phyloP scores from a whole-genome alignment of 2,329 filamentous ascomycete genomes.

The Chalara sp. region DNA sequence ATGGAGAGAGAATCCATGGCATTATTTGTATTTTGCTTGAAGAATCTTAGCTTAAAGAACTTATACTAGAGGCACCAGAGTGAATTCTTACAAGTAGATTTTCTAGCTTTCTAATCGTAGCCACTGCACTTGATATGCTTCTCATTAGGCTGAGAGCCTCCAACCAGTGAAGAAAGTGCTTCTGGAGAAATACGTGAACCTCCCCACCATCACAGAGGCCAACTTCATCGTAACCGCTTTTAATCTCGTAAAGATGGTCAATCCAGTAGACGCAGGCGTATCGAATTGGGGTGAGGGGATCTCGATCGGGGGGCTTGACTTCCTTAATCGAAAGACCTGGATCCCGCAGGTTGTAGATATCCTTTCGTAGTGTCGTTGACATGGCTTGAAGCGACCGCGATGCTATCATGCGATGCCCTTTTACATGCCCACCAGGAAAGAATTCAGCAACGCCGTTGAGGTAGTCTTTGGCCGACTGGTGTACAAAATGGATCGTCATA shows the following conservation, averaged over 20 bases:
- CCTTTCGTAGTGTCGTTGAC: not conserved
- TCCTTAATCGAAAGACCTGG: not conserved
- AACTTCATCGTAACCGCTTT: not conserved
- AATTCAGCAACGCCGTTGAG: not conserved
- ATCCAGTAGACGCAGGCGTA: not conserved
- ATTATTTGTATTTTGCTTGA: not conserved
- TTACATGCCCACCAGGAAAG: not conserved
- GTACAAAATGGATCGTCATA: not conserved
- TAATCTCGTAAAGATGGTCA: not conserved
- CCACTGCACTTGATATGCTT: not conserved
- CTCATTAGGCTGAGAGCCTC: not conserved
- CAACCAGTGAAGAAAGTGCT: not conserved
- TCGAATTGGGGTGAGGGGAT: not conserved
- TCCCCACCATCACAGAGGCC: not conserved
- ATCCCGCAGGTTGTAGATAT: not conserved
- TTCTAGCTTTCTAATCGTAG: not conserved
- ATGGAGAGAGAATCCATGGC: not conserved
- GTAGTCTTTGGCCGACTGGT: not conserved
- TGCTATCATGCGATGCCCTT: not conserved
- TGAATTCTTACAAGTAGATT: not conserved
- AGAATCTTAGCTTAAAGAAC: not conserved
- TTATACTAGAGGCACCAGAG: not conserved
- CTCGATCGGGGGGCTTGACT: not conserved
- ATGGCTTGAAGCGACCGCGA: not conserved
- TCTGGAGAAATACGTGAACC: not conserved